Evolutionary conservation across 768 basidiomycete genomes (phyloP).

Genomic region (Tricholoma saponaceum): DNA sequence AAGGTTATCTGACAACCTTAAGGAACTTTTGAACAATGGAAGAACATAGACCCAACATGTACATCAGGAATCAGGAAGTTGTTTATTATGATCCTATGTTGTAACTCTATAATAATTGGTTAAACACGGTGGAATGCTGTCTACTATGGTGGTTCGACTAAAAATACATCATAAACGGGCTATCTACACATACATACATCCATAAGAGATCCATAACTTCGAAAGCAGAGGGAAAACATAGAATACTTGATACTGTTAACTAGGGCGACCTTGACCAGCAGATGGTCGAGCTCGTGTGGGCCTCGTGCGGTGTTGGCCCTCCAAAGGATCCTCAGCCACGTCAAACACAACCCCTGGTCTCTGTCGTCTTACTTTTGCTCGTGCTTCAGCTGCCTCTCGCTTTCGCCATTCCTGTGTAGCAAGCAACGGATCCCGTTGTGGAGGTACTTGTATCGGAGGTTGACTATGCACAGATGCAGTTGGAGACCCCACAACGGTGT

Average conservation of each 20-base stretch:
- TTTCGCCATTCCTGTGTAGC: constrained; percentile 74
- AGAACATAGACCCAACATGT: constrained; percentile 14
- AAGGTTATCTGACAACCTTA: constrained; percentile 57
- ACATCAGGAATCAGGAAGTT: not conserved
- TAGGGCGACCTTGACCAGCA: constrained; percentile 4
- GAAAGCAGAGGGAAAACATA: not conserved
- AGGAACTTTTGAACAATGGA: constrained; percentile 51
- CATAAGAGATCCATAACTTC: not conserved
- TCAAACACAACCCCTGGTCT: constrained; percentile 69
- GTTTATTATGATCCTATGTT: not conserved
- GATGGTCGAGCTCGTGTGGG: constrained; percentile 10
- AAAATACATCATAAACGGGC: not conserved
- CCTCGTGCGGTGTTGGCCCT: constrained; percentile 30
- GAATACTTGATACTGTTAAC: constrained; percentile 1
- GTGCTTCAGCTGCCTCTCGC: constrained; percentile 49
- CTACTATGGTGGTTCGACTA: not conserved
- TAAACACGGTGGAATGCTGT: not conserved
- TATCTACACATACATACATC: not conserved
- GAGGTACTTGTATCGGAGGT: constrained; percentile 47
- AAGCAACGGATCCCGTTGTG: constrained; percentile 54
- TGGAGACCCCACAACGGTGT: constrained; percentile 72
- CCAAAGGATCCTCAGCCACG: constrained; percentile 48
- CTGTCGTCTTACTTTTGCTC: constrained; percentile 35
- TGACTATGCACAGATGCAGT: constrained; percentile 66
- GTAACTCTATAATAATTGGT: not conserved